Base-by-base conservation (phyloP, 345 rosid species). In the Ceriops zippeliana region DNA sequence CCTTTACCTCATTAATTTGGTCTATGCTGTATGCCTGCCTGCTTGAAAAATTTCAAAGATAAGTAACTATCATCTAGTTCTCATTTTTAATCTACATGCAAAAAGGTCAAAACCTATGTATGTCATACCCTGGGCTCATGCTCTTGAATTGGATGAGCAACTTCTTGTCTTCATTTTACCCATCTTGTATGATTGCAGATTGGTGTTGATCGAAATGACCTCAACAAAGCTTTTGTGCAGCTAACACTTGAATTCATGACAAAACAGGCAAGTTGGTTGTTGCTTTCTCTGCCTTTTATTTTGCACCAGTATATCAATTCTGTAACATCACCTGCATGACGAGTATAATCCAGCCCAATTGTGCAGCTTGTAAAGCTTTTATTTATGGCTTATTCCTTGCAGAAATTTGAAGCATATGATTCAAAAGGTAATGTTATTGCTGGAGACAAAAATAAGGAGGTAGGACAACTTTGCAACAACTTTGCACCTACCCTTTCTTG, bases 331-430 rank as follows among this genome's bases (percentile, higher is more conserved):
- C 5, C 17, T 42, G 17, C 49, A 42, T 42, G 49, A 42, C 13
- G 17, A 42, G 49, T 15, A 13, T 42, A 42, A 42, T 42, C 49
- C 49, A 42, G 19, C 5, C 49, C 49, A 42, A 42, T 42, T 42
- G 17, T 42, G 49, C 17, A 13, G 19, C 49, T 38, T 38, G 46
- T 38, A 9, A 5, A 10, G 15, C 46, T 42, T 13, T 58, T 65
- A 4, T 38, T 15, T 56, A 19, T 47, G n/a, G 26, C 31, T 70
- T 72, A 38, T 67, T 62, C 60, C 75, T 62, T 76, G 76, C 89
- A 95, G 99, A 95, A 90, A 75, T 95, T 90, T 34, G 98, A 91
- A 81, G 99, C 99, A 38, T 95, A 90, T 70, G 93, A 95, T 82
- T 80, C 83, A 20, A 83, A 87, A 49, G 99, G 97, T 32, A 81